Conservation (phyloP, 1,284 basidiomycete genomes). For the Sphagnurus paluster region DNA sequence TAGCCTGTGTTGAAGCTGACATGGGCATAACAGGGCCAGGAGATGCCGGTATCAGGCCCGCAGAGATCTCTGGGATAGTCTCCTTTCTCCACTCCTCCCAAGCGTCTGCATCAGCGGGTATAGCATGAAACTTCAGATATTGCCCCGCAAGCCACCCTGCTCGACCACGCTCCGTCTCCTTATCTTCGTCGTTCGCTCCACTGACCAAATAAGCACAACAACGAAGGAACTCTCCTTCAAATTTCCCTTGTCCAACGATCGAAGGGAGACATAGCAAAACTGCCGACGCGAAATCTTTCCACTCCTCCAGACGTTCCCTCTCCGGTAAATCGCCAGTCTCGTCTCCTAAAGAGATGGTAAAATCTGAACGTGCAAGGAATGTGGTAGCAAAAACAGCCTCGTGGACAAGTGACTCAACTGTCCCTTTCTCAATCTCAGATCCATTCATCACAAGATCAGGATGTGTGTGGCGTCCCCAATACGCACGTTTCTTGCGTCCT, state of each 20-base stretch:
- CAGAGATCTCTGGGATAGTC: conserved; percentile 42
- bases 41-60: conserved; percentile 19
- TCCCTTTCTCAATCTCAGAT: conserved; percentile 57
- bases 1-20: conserved; percentile 52
- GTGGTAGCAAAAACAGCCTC: conserved; percentile 79
- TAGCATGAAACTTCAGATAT: conserved; percentile 59
- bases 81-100: conserved; percentile 63
- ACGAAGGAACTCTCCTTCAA: conserved; percentile 70
- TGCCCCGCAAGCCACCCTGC: conserved; percentile 65
- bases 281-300: conserved; percentile 63
- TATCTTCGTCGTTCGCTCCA: conserved; percentile 48
- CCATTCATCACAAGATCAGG: conserved; percentile 57
- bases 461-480: conserved; percentile 76
- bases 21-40: conserved; percentile 35
- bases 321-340: conserved; percentile 6
- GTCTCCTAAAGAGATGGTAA: conserved; percentile 14
- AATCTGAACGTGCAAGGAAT: conserved; percentile 34
- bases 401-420: conserved; percentile 75
- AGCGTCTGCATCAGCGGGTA: conserved; percentile 46
- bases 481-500: conserved; percentile 64
- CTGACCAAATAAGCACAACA: conserved; percentile 63
- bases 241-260: conserved; percentile 51
- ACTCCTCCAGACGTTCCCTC: conserved; percentile 29
- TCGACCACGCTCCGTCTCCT: conserved; percentile 41
- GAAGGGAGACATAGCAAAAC: conserved; percentile 60